A percentile compares a stretch with the other conserved stretches of the same genome.
These are phyloP conservation scores for Piromyces sp. DNA, from an alignment of 192 early-diverging fungal species.

Conservation along the genomic window DNA sequence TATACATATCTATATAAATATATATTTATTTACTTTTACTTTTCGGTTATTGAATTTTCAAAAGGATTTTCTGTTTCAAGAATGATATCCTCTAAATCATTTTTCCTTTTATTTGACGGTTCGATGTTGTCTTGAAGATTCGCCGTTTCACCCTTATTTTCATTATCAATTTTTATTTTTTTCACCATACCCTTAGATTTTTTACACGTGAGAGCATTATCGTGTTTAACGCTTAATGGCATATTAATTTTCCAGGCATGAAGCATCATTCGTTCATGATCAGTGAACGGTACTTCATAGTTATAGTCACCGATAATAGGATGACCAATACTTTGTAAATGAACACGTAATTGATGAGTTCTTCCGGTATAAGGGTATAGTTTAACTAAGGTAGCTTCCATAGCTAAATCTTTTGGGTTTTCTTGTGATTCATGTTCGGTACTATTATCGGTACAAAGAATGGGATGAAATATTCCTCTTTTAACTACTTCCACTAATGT, in stretches of 20 bases:
- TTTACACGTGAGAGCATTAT: background rate
- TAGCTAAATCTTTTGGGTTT: background rate
- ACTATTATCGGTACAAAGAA: background rate
- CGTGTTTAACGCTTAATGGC: background rate
- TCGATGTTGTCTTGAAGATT: too few species aligned
- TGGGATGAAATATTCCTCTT: slow-evolving; percentile 9
- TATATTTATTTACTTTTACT: too few species aligned
- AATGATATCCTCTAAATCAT: background rate
- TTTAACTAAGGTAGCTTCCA: slow-evolving; percentile 9
- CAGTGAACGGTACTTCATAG: slow-evolving; percentile 11
- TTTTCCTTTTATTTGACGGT: background rate
- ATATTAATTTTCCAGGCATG: slow-evolving; percentile 13
- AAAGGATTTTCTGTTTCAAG: background rate
- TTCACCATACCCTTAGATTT: background rate
- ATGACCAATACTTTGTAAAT: slow-evolving; percentile 13
- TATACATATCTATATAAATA: too few species aligned
- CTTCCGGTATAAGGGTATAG: slow-evolving; percentile 11
- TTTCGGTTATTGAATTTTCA: background rate
- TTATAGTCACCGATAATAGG: slow-evolving; percentile 16
- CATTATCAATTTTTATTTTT: background rate
- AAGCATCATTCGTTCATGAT: slow-evolving; percentile 14
- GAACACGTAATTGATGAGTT: slow-evolving; percentile 16
- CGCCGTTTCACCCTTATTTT: too few species aligned
- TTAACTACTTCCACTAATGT: slow-evolving; percentile 10
- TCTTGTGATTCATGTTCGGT: background rate